These are phyloP conservation scores for Breviolum minutum DNA, from an alignment of 73 alveolate genomes.

Conservation along the genomic window DNA sequence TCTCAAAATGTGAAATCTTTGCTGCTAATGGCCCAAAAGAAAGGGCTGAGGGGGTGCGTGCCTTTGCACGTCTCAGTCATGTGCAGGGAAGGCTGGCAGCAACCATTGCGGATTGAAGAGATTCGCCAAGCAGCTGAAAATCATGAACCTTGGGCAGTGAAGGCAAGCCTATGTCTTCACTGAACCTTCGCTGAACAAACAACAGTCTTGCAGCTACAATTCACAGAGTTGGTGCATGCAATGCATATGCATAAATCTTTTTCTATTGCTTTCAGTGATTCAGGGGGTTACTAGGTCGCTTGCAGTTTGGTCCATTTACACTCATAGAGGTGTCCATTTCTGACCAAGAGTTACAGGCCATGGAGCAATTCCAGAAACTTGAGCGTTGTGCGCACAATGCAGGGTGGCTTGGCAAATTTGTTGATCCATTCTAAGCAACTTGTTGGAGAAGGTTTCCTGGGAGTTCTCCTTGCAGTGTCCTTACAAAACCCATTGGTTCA, in stretches of 20 bases:
- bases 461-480: too few species aligned
- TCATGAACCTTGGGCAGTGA: conserved; percentile 11
- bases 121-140: conserved; percentile 26
- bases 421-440: neutral
- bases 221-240: neutral
- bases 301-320: neutral
- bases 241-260: neutral
- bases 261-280: neutral
- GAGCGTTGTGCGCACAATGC: conserved; percentile 26
- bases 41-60: conserved; percentile 20
- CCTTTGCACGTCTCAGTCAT: conserved; percentile 41
- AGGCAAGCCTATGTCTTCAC: neutral
- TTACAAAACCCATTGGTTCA: too few species aligned
- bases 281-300: neutral
- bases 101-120: conserved; percentile 11
- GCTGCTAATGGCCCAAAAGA: neutral
- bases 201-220: neutral
- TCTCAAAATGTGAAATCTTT: neutral
- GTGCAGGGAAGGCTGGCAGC: conserved; percentile 52
- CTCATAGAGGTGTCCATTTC: too few species aligned
- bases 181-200: neutral
- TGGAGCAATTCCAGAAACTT: conserved; percentile 38
- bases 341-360: neutral
- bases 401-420: neutral
- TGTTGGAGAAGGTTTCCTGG: neutral